These are phyloP conservation scores for Aspergillus thermomutatus DNA, from an alignment of 2,329 filamentous ascomycete genomes.

Conservation along the genomic window DNA sequence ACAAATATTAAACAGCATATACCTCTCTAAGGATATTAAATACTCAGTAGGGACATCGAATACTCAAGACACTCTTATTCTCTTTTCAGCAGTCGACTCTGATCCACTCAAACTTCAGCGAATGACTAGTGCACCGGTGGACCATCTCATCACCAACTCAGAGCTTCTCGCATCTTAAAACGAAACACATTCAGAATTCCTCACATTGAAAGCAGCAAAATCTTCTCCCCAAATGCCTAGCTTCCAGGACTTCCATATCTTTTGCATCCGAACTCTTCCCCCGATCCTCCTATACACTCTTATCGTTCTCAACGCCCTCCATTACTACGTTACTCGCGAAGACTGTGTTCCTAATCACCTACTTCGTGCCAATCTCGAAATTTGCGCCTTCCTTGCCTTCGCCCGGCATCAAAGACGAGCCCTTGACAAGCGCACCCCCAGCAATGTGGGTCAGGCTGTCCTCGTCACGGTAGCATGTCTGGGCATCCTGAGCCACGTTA, in stretches of 20 bases:
- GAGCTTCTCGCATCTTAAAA: too few relatives aligned
- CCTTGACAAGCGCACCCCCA: neutral
- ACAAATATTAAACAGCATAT: too few relatives aligned
- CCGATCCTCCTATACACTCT: neutral
- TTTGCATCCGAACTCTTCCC: neutral
- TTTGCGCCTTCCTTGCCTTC: neutral
- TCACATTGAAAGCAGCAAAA: too few relatives aligned
- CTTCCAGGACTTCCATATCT: too few relatives aligned
- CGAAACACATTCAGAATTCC: neutral
- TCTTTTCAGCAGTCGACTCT: too few relatives aligned
- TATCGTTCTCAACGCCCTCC: neutral
- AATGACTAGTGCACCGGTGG: too few relatives aligned
- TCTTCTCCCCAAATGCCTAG: neutral
- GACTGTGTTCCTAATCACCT: neutral
- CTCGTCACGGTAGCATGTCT: neutral
- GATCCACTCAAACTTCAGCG: too few relatives aligned
- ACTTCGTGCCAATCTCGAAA: neutral
- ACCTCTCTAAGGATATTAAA: too few relatives aligned
- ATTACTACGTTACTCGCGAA: slow-evolving; percentile 1
- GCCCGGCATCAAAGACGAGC: neutral
- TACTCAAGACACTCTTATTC: too few relatives aligned
- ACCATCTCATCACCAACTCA: too few relatives aligned
- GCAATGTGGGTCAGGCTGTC: neutral
- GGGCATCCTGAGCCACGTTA: neutral
- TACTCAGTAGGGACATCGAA: too few relatives aligned